Conservation (phyloP, 176 grass and related monocot genomes). For the Musa itinerans region DNA sequence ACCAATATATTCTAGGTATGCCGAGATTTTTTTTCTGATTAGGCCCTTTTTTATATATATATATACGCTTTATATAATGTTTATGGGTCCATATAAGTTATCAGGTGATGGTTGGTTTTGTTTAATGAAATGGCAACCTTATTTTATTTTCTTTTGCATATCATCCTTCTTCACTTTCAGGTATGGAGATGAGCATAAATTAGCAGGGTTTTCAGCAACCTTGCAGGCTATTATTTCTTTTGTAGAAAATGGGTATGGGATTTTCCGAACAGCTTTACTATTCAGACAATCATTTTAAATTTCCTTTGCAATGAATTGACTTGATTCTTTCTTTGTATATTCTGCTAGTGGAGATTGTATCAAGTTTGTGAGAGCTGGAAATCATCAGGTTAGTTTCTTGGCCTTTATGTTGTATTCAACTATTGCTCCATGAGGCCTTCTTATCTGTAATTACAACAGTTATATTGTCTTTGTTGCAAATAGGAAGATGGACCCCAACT, state of each 20-base stretch:
- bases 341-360: conserved; percentile 67
- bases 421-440: not conserved
- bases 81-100: not conserved
- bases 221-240: conserved; percentile 96
- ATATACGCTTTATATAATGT: too few relatives aligned
- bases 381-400: conserved; percentile 58
- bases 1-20: conserved; percentile 88
- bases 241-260: conserved; percentile 69
- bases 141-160: not conserved
- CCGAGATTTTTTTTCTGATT: not conserved
- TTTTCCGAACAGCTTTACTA: conserved; percentile 9
- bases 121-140: not conserved
- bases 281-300: not conserved
- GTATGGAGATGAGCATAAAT: conserved; percentile 94
- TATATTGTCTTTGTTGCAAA: not conserved
- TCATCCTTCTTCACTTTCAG: conserved; percentile 31
- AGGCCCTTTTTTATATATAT: too few relatives aligned
- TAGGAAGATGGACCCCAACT: not conserved
- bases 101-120: not conserved
- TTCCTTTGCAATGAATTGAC: not conserved
- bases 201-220: conserved; percentile 97
- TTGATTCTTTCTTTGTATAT: conserved; percentile 7
- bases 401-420: not conserved
- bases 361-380: conserved; percentile 90
- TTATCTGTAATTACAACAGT: not conserved